phyloP scores from a whole-genome alignment of 129 eudicot genomes.

The Apium graveolens region DNA sequence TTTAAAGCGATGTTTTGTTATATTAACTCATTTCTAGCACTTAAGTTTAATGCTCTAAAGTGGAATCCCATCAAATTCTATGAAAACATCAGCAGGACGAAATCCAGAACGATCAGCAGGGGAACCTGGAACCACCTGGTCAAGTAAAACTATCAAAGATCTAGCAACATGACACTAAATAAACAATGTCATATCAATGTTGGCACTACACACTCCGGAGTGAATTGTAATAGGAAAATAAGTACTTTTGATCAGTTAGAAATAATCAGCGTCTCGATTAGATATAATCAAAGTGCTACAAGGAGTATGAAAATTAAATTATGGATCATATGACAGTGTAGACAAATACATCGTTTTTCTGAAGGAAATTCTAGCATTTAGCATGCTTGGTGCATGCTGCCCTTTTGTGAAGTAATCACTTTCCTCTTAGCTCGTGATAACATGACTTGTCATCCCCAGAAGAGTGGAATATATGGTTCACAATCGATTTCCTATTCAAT shows the following conservation, averaged over 20 bases:
- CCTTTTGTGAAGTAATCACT: too few species aligned
- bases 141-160: not conserved
- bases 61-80: constrained; percentile 24
- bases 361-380: not conserved
- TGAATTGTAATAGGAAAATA: not conserved
- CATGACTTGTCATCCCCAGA: too few species aligned
- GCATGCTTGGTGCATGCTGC: not conserved
- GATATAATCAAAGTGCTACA: too few species aligned
- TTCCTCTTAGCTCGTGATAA: too few species aligned
- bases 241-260: not conserved
- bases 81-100: constrained; percentile 20
- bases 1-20: too few species aligned
- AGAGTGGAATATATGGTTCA: too few species aligned
- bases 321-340: not conserved
- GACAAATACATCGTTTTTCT: too few species aligned
- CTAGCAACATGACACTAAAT: not conserved
- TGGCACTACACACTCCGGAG: not conserved
- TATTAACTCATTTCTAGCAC: too few species aligned
- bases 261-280: too few species aligned
- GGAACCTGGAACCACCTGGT: constrained; percentile 29
- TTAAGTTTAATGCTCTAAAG: constrained; percentile 5
- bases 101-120: constrained; percentile 32
- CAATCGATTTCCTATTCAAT: too few species aligned
- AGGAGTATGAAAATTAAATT: not conserved
- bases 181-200: not conserved